Evolutionary conservation across 805 yeast genomes (phyloP).

Genomic region (Teunomyces panamensis): DNA sequence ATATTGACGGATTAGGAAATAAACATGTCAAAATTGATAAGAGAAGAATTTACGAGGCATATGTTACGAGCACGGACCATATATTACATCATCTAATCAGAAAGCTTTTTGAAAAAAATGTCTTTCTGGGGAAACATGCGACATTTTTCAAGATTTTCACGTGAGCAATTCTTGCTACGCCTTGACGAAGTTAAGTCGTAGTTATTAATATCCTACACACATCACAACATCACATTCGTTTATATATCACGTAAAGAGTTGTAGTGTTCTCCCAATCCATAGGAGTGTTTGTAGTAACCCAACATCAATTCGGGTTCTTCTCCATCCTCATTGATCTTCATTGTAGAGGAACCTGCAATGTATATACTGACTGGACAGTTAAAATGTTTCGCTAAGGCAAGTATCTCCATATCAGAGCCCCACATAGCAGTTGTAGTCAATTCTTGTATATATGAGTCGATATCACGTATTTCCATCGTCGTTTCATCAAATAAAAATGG

Average conservation of each 20-base stretch:
- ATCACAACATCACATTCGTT: not conserved
- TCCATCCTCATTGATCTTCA: slow-evolving; percentile 60
- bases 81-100: not conserved
- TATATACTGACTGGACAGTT: slow-evolving; percentile 72
- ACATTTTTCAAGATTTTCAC: slow-evolving; percentile 6
- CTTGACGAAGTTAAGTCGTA: too few relatives aligned
- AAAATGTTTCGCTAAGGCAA: slow-evolving; percentile 73
- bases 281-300: slow-evolving; percentile 81
- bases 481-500: slow-evolving; percentile 84
- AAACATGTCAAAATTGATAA: not conserved
- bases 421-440: slow-evolving; percentile 80
- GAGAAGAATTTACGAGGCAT: not conserved
- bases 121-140: not conserved
- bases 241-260: slow-evolving; percentile 51
- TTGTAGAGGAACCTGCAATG: slow-evolving; percentile 72
- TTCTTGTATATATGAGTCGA: slow-evolving; percentile 65
- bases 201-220: too few relatives aligned
- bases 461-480: slow-evolving; percentile 59
- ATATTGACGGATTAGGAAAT: not conserved
- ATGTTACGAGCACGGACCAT: not conserved
- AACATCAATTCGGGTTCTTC: slow-evolving; percentile 53
- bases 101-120: not conserved
- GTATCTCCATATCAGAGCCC: slow-evolving; percentile 94
- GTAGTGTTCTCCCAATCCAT: slow-evolving; percentile 93
- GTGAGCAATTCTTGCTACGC: not conserved